Percentiles rank a stretch among this genome's conserved stretches.
Conservation (phyloP, 441 rosid species). For the Pelargonium fulgidum region DNA sequence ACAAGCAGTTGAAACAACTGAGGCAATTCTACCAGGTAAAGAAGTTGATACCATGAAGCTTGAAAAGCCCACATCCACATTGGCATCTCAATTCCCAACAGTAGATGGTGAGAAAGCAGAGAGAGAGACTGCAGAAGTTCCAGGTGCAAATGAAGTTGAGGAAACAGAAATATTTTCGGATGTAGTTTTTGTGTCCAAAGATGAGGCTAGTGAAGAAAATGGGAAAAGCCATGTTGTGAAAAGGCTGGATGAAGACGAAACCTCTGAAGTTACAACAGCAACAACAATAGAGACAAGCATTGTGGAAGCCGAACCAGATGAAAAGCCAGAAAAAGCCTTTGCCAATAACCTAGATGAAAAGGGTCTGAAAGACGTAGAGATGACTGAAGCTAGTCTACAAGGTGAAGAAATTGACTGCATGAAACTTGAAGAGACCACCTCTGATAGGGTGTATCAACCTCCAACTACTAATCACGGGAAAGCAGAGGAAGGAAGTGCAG, state of each 20-base stretch:
- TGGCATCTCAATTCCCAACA: neutral
- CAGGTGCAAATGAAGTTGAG: conserved; percentile 3
- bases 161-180: conserved; percentile 7
- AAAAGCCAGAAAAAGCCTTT: conserved; percentile 14
- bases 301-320: conserved; percentile 21
- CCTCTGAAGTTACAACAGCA: neutral
- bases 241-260: neutral
- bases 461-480: conserved; percentile 20
- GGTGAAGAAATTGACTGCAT: conserved; percentile 9
- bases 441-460: conserved; percentile 20
- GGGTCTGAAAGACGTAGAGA: conserved; percentile 15
- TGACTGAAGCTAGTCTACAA: conserved; percentile 20
- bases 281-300: conserved; percentile 18
- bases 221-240: neutral
- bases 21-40: neutral
- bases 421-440: conserved; percentile 22
- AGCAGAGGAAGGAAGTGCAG: conserved; percentile 6
- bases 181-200: conserved; percentile 1
- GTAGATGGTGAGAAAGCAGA: neutral
- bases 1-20: neutral
- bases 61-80: neutral
- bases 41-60: conserved; percentile 4
- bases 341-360: conserved; percentile 14
- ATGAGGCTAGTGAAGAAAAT: neutral
- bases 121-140: neutral